Conservation (phyloP, 208 protist species). For the Crithidia bombi region DNA sequence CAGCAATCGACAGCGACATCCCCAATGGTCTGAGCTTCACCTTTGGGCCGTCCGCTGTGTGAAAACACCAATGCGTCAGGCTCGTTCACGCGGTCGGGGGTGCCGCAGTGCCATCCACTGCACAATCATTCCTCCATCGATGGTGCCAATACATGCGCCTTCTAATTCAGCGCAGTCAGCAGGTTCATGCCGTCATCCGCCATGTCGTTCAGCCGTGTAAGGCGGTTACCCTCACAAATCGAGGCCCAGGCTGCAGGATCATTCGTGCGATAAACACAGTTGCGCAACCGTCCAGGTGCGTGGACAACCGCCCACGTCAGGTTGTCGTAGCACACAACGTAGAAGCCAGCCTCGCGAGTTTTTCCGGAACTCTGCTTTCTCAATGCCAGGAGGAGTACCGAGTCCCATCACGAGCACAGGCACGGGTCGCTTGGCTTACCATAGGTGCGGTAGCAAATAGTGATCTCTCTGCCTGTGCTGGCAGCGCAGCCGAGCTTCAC, state of each 20-base stretch:
- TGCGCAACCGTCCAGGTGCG: conserved; percentile 48
- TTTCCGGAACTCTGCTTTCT: conserved; percentile 33
- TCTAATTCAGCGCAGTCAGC: conserved; percentile 53
- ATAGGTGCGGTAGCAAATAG: conserved; percentile 67
- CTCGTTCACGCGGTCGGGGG: conserved; percentile 46
- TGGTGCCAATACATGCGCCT: conserved; percentile 62
- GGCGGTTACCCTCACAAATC: conserved; percentile 40
- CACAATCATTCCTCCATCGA: conserved; percentile 86
- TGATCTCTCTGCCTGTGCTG: conserved; percentile 52
- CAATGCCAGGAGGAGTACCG: conserved; percentile 24
- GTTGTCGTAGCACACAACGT: conserved; percentile 80
- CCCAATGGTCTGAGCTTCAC: conserved; percentile 41
- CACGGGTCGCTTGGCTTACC: conserved; percentile 59
- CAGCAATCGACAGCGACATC: conserved; percentile 46
- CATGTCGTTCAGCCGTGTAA: conserved; percentile 78
- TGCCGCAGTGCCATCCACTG: conserved; percentile 73
- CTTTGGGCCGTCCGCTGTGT: conserved; percentile 49
- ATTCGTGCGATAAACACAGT: conserved; percentile 45
- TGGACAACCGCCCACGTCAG: conserved; percentile 69
- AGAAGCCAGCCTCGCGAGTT: conserved; percentile 48
- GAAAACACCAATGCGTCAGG: conserved; percentile 61
- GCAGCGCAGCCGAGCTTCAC: conserved; percentile 46
- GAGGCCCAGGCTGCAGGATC: conserved; percentile 51
- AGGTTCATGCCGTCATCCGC: conserved; percentile 59
- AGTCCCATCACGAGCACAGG: conserved; percentile 68